Conservation (phyloP, 352 stramenopile genomes). For the Phytophthora sojae region DNA sequence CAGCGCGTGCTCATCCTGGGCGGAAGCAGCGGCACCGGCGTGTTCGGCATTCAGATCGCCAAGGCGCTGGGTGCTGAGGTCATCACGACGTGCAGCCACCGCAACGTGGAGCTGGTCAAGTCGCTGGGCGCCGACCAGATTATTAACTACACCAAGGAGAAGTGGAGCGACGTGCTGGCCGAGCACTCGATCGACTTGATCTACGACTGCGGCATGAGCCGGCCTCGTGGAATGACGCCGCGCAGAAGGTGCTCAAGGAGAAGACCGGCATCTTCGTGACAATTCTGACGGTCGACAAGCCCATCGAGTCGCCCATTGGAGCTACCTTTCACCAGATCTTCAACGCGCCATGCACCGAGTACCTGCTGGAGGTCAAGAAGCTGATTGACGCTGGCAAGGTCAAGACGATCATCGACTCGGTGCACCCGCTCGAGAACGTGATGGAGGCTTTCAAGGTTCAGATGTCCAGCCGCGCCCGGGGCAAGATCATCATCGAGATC, state of each 20-base stretch:
- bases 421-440: slow-evolving; percentile 53
- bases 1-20: slow-evolving; percentile 51
- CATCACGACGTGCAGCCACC: slow-evolving; percentile 47
- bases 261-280: slow-evolving; percentile 50
- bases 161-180: slow-evolving; percentile 56
- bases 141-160: slow-evolving; percentile 59
- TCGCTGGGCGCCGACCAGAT: slow-evolving; percentile 56
- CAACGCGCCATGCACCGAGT: slow-evolving; percentile 15
- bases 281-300: slow-evolving; percentile 41
- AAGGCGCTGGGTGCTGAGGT: slow-evolving; percentile 44
- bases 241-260: slow-evolving; percentile 49
- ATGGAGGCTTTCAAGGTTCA: slow-evolving; percentile 46
- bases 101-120: slow-evolving; percentile 53
- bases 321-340: slow-evolving; percentile 39
- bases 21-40: slow-evolving; percentile 66
- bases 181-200: too few relatives aligned
- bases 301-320: slow-evolving; percentile 65
- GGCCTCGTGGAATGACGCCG: slow-evolving; percentile 40
- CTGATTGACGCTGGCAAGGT: slow-evolving; percentile 33
- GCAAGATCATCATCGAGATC: slow-evolving; percentile 20
- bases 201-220: slow-evolving; percentile 26
- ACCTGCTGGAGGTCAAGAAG: slow-evolving; percentile 4
- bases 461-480: slow-evolving; percentile 4
- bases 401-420: slow-evolving; percentile 43
- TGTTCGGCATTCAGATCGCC: slow-evolving; percentile 68